Evolutionary conservation across 805 yeast genomes (phyloP).

Genomic region (Sungouiozyma intestinalis): DNA sequence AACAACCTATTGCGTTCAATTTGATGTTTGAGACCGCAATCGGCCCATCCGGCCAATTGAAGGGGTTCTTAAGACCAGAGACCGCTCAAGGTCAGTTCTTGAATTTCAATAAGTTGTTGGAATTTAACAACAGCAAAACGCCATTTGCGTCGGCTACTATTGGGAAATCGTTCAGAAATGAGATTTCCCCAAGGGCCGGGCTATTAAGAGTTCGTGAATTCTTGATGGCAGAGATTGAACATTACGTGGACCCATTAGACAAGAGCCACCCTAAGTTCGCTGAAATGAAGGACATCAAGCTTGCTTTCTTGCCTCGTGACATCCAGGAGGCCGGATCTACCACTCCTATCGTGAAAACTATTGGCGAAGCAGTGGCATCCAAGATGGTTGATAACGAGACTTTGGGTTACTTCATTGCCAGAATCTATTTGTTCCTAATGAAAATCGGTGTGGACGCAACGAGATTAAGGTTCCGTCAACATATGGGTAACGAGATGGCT

Average conservation of each 20-base stretch:
- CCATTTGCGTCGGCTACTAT: slow-evolving; percentile 99
- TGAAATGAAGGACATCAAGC: slow-evolving; percentile 60
- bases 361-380: slow-evolving; percentile 83
- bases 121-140: slow-evolving; percentile 90
- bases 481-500: slow-evolving; percentile 98
- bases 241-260: slow-evolving; percentile 87
- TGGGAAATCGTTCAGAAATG: slow-evolving; percentile 98
- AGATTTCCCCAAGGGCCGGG: slow-evolving; percentile 97
- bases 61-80: slow-evolving; percentile 95
- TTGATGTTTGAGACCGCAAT: slow-evolving; percentile 98
- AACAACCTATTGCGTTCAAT: slow-evolving; percentile 90
- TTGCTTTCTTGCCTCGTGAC: slow-evolving; percentile 74
- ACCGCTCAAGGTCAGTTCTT: slow-evolving; percentile 99
- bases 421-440: slow-evolving; percentile 75
- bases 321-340: slow-evolving; percentile 84
- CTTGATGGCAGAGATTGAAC: slow-evolving; percentile 98
- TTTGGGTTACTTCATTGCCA: slow-evolving; percentile 90
- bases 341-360: slow-evolving; percentile 47
- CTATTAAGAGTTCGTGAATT: slow-evolving; percentile 96
- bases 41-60: slow-evolving; percentile 95
- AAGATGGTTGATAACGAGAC: slow-evolving; percentile 96
- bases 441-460: slow-evolving; percentile 84
- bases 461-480: slow-evolving; percentile 94
- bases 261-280: slow-evolving; percentile 74
- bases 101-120: slow-evolving; percentile 87